Percentiles rank a stretch among this genome's conserved stretches.
These are phyloP conservation scores for Gyrodon lividus DNA, from an alignment of 768 basidiomycete species.

Conservation along the genomic window DNA sequence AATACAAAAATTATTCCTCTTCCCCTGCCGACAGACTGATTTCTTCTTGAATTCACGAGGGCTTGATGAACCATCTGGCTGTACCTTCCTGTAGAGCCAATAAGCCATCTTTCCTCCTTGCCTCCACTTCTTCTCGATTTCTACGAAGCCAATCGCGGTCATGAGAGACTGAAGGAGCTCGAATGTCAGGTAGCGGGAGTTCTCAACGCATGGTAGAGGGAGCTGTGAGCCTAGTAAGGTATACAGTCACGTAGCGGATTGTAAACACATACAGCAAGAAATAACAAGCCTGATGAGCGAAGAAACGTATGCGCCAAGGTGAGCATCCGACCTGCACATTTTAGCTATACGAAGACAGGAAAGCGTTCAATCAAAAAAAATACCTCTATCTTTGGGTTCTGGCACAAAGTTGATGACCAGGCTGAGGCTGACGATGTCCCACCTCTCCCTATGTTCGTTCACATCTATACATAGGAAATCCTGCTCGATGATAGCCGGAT, in stretches of 20 bases:
- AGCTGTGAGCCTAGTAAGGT: slow-evolving; percentile 47
- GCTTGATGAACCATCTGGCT: not conserved
- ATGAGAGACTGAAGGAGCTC: slow-evolving; percentile 58
- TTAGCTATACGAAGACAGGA: slow-evolving; percentile 1
- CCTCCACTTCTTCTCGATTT: slow-evolving; percentile 61
- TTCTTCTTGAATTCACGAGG: slow-evolving; percentile 49
- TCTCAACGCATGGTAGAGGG: slow-evolving; percentile 79
- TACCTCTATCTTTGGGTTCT: slow-evolving; percentile 72
- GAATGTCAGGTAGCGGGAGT: slow-evolving; percentile 79
- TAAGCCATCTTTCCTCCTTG: slow-evolving; percentile 83
- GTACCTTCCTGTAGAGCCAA: slow-evolving; percentile 67
- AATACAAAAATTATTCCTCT: slow-evolving; percentile 80
- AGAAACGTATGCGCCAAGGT: slow-evolving; percentile 57
- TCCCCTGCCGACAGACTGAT: slow-evolving; percentile 56
- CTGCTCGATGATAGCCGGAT: slow-evolving; percentile 80
- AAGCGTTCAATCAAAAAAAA: not conserved
- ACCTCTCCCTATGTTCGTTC: slow-evolving; percentile 49
- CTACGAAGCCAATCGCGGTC: slow-evolving; percentile 59
- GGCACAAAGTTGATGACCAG: slow-evolving; percentile 90
- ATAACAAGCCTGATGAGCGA: slow-evolving; percentile 54
- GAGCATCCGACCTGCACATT: slow-evolving; percentile 65
- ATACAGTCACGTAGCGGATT: not conserved
- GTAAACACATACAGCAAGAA: slow-evolving; percentile 58
- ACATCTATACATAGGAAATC: slow-evolving; percentile 73
- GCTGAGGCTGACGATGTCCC: slow-evolving; percentile 83